Conservation (phyloP, 2,329 filamentous ascomycete species). For the Botrytis paeoniae region DNA sequence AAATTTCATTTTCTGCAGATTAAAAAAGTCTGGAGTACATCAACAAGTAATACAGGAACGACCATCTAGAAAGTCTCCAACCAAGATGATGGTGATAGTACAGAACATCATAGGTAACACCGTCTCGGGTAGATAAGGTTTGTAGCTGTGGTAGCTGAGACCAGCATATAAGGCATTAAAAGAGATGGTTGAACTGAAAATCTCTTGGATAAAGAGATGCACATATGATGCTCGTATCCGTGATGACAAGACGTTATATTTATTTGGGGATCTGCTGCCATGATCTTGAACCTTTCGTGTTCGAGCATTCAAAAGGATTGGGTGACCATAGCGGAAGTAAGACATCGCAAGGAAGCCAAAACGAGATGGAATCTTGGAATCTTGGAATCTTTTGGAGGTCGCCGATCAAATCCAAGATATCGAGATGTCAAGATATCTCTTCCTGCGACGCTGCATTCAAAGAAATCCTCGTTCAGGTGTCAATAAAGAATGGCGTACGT, state of each 20-base stretch:
- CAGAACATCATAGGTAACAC: conserved; percentile 11
- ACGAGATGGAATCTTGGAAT: not conserved
- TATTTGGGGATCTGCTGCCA: conserved; percentile 14
- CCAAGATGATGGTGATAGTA: conserved; percentile 17
- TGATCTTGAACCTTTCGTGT: conserved; percentile 17
- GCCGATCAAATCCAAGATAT: too few relatives aligned
- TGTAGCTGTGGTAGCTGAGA: conserved; percentile 10
- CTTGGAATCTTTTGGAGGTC: too few relatives aligned
- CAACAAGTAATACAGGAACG: conserved; percentile 13
- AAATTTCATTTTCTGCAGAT: conserved; percentile 19
- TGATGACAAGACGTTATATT: conserved; percentile 22
- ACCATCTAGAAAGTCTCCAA: conserved; percentile 18
- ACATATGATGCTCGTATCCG: conserved; percentile 12
- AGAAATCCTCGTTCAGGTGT: not conserved
- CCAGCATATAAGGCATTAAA: conserved; percentile 18
- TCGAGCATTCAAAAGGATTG: not conserved
- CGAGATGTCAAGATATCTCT: not conserved
- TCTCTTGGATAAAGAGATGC: conserved; percentile 9
- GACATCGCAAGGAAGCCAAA: conserved; percentile 13
- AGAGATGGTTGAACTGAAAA: conserved; percentile 13
- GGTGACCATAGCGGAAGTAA: conserved; percentile 20
- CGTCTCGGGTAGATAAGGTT: conserved; percentile 13
- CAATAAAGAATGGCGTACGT: not conserved
- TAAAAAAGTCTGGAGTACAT: conserved; percentile 18
- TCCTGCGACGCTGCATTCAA: not conserved